phyloP scores from a whole-genome alignment of 768 basidiomycete species.

The Cyathus striatus region DNA sequence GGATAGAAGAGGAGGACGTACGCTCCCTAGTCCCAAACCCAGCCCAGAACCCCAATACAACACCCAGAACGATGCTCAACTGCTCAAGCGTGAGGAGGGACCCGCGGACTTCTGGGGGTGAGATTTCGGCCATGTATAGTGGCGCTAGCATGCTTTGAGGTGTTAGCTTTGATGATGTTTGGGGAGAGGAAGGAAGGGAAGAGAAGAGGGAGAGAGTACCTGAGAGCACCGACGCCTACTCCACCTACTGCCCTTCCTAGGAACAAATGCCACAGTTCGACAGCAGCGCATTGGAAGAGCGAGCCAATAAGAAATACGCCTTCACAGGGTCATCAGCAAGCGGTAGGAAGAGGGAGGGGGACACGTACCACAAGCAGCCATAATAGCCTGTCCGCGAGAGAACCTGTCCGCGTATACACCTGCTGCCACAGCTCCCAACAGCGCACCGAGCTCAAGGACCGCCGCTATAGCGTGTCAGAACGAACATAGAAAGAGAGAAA shows the following conservation, averaged over 20 bases:
- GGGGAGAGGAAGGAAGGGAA: constrained; percentile 3
- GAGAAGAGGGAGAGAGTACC: constrained; percentile 27
- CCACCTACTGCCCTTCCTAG: constrained; percentile 75
- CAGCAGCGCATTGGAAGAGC: constrained; percentile 59
- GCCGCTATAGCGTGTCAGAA: constrained; percentile 46
- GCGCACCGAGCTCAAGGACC: constrained; percentile 69
- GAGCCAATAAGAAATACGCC: constrained; percentile 74
- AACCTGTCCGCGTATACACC: constrained; percentile 66
- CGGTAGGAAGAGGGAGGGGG: neutral
- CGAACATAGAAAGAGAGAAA: neutral
- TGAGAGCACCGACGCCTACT: constrained; percentile 73
- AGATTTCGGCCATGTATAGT: constrained; percentile 82
- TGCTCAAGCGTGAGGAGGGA: constrained; percentile 79
- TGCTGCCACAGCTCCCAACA: constrained; percentile 66
- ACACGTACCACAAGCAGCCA: constrained; percentile 58
- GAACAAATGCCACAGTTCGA: constrained; percentile 49
- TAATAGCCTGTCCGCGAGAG: constrained; percentile 65
- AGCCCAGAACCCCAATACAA: constrained; percentile 80
- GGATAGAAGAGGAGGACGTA: constrained; percentile 21
- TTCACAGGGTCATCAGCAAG: constrained; percentile 13
- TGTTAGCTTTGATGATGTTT: constrained; percentile 7
- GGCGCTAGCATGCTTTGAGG: constrained; percentile 65
- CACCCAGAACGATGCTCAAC: constrained; percentile 74
- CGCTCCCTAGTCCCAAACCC: constrained; percentile 68
- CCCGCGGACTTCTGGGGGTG: constrained; percentile 73